Percentiles rank a stretch among this genome's conserved stretches.
phyloP scores from a whole-genome alignment of 2,329 filamentous ascomycete species.

The Xylariaceae sp. region DNA sequence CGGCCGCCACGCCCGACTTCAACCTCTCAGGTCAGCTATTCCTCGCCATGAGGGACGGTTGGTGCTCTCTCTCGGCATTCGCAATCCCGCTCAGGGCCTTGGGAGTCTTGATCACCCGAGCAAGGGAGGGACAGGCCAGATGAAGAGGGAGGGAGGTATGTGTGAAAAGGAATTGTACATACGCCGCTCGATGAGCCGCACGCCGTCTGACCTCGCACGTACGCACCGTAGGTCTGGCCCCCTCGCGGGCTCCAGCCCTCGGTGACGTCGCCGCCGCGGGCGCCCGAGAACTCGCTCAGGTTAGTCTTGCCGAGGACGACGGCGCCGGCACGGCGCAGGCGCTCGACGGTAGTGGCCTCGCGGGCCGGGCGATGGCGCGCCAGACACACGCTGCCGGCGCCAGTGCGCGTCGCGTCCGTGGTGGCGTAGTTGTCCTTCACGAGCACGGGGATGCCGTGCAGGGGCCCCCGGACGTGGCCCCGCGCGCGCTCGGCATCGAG shows the following conservation, averaged over 20 bases:
- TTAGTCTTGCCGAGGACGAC: slow-evolving; percentile 55
- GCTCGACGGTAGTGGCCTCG: slow-evolving; percentile 38
- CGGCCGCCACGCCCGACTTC: slow-evolving; percentile 50
- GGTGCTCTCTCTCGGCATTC: too few relatives aligned
- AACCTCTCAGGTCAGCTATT: too few relatives aligned
- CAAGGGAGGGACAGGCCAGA: too few relatives aligned
- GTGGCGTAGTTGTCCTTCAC: slow-evolving; percentile 62
- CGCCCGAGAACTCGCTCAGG: slow-evolving; percentile 53
- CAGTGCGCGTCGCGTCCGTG: slow-evolving; percentile 40
- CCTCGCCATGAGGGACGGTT: too few relatives aligned
- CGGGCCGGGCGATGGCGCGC: slow-evolving; percentile 1
- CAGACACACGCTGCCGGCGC: slow-evolving; percentile 10
- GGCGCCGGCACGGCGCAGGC: slow-evolving; percentile 46
- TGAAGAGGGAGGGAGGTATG: too few relatives aligned
- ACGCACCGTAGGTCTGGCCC: slow-evolving; percentile 53
- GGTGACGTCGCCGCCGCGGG: slow-evolving; percentile 42
- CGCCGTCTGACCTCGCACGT: slow-evolving; percentile 53
- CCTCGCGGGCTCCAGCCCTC: slow-evolving; percentile 58
- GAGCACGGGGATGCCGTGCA: slow-evolving; percentile 57
- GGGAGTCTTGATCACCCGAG: too few relatives aligned
- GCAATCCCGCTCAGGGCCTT: too few relatives aligned
- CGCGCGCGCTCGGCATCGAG: slow-evolving; percentile 25
- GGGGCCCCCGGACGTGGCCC: slow-evolving; percentile 29
- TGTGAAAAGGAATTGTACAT: too few relatives aligned
- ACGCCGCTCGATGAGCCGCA: slow-evolving; percentile 54